phyloP scores from a whole-genome alignment of 208 protist species.

The Leishmania lainsoni region DNA sequence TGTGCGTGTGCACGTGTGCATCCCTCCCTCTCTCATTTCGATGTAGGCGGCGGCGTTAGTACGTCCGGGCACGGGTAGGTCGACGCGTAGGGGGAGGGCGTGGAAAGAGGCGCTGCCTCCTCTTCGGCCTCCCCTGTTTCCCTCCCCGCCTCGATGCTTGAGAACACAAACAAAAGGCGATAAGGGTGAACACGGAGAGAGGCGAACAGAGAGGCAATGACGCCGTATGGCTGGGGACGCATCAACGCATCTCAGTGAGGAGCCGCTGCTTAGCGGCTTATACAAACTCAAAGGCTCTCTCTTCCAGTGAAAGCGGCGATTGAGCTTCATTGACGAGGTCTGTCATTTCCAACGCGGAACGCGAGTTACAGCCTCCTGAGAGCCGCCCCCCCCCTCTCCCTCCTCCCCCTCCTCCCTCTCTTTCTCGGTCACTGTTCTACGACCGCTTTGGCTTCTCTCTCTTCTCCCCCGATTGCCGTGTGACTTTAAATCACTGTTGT shows the following conservation, averaged over 20 bases:
- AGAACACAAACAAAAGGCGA: not conserved
- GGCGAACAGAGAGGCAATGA: not conserved
- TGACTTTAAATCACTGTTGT: not conserved
- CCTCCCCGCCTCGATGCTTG: not conserved
- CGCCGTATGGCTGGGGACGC: not conserved
- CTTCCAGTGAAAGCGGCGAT: not conserved
- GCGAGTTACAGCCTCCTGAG: too few relatives aligned
- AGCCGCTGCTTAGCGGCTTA: not conserved
- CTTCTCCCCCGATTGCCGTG: not conserved
- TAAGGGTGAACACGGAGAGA: not conserved
- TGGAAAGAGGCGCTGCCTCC: not conserved
- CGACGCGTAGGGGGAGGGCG: too few relatives aligned
- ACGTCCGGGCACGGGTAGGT: not conserved
- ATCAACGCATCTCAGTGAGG: not conserved
- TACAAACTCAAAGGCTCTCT: not conserved
- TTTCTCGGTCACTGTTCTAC: not conserved
- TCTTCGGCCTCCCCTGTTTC: not conserved
- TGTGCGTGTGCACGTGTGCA: not conserved
- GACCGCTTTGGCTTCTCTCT: not conserved
- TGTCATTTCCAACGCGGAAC: not conserved
- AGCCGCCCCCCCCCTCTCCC: too few relatives aligned
- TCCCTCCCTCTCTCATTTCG: constrained; percentile 5
- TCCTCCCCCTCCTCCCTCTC: too few relatives aligned
- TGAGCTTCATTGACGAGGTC: not conserved
- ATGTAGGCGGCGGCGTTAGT: not conserved